These are phyloP conservation scores for Globisporangium carolinianum DNA, from an alignment of 352 stramenopile species.

Conservation along the genomic window DNA sequence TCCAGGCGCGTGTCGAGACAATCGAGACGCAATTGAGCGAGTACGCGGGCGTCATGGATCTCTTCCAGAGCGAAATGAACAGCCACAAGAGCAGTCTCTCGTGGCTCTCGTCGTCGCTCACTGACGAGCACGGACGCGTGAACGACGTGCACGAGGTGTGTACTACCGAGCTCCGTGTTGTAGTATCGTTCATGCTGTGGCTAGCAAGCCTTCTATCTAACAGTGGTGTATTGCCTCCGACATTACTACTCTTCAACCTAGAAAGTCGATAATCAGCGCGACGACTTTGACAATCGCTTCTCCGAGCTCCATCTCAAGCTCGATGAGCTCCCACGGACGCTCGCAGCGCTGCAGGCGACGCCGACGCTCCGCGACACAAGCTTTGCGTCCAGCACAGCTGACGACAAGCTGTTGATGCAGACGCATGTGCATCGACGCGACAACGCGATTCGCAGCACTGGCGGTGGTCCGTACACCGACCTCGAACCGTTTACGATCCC, in stretches of 20 bases:
- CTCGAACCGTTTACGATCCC: conserved; percentile 69
- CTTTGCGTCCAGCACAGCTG: conserved; percentile 46
- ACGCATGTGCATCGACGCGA: conserved; percentile 34
- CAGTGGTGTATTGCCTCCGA: neutral
- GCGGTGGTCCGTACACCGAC: conserved; percentile 47
- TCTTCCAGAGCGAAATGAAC: conserved; percentile 62
- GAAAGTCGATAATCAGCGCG: conserved; percentile 66
- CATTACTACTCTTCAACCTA: conserved; percentile 10
- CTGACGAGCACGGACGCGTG: conserved; percentile 38
- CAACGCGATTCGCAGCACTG: conserved; percentile 6
- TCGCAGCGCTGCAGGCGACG: conserved; percentile 35
- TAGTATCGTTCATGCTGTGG: neutral
- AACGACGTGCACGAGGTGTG: conserved; percentile 42
- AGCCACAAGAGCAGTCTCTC: conserved; percentile 37
- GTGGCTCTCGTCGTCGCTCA: conserved; percentile 38
- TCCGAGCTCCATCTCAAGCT: conserved; percentile 57
- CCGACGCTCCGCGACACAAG: conserved; percentile 10
- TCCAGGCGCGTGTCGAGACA: conserved; percentile 34
- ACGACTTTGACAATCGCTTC: conserved; percentile 57
- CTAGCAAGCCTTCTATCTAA: neutral
- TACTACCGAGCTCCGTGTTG: neutral
- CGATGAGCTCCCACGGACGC: conserved; percentile 42
- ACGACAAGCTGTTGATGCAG: conserved; percentile 50
- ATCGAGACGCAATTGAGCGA: conserved; percentile 51
- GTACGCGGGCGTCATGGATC: conserved; percentile 49